Conservation (phyloP, 495 filamentous ascomycete genomes). For the Pyrenula aspistea region DNA sequence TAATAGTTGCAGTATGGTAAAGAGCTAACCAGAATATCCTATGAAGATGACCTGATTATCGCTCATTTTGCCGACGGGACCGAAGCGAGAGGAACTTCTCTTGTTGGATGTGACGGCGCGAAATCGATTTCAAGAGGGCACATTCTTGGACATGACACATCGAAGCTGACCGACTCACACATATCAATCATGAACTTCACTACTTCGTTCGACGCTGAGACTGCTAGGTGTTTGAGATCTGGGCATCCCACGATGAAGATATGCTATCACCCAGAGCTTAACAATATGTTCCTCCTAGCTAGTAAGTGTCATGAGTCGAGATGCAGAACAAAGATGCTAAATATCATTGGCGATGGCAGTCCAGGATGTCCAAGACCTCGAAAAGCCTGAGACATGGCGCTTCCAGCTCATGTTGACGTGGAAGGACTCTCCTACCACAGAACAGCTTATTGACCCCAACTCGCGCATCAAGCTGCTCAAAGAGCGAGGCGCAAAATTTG, state of each 20-base stretch:
- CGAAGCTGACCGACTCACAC: conserved; percentile 1
- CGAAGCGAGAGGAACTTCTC: conserved; percentile 3
- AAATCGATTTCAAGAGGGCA: conserved; percentile 8
- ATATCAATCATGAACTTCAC: conserved; percentile 6
- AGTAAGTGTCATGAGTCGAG: not conserved
- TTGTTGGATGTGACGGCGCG: conserved; percentile 14
- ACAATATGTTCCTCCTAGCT: not conserved
- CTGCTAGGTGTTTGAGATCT: conserved; percentile 18
- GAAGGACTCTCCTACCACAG: conserved; percentile 8
- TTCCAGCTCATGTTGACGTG: conserved; percentile 15
- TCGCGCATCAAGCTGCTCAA: conserved; percentile 10
- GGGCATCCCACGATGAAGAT: conserved; percentile 16
- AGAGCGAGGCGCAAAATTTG: conserved; percentile 1
- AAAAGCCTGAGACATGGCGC: conserved; percentile 30
- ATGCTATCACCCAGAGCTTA: conserved; percentile 7
- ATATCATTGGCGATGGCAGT: conserved; percentile 9
- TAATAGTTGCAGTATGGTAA: conserved; percentile 8
- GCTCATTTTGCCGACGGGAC: conserved; percentile 12
- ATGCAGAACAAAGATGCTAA: not conserved
- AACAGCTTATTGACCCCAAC: conserved; percentile 11
- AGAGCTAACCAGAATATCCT: conserved; percentile 1
- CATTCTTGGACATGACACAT: conserved; percentile 4
- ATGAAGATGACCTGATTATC: conserved; percentile 5
- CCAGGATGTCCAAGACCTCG: conserved; percentile 24
- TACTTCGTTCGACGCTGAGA: conserved; percentile 15